Conservation (phyloP, 352 stramenopile species). For the Bremia lactucae region DNA sequence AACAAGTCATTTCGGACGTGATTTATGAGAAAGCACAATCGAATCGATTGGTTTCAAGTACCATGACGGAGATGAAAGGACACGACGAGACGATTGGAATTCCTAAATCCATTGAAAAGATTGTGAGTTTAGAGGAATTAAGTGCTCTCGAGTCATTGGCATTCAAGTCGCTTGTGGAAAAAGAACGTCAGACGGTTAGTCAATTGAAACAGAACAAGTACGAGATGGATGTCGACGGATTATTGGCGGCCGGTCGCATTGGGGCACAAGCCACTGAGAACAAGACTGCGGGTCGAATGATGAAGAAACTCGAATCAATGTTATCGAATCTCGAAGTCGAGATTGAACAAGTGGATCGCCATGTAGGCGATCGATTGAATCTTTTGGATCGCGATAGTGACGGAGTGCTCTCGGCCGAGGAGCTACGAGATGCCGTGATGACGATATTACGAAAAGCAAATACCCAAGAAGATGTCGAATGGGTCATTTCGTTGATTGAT, state of each 20-base stretch:
- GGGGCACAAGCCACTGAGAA: slow-evolving; percentile 73
- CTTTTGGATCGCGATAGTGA: slow-evolving; percentile 96
- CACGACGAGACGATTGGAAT: slow-evolving; percentile 15
- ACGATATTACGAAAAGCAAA: slow-evolving; percentile 90
- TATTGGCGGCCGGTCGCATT: slow-evolving; percentile 71
- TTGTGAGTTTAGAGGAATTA: slow-evolving; percentile 73
- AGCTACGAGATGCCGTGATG: slow-evolving; percentile 92
- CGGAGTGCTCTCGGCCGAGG: slow-evolving; percentile 90
- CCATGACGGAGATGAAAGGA: slow-evolving; percentile 7
- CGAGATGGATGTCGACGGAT: slow-evolving; percentile 81
- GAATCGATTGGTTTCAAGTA: background rate
- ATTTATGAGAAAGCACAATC: slow-evolving; percentile 22
- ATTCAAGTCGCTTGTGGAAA: slow-evolving; percentile 81
- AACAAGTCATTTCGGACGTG: slow-evolving; percentile 23
- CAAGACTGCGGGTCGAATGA: slow-evolving; percentile 86
- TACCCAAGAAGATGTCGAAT: slow-evolving; percentile 92
- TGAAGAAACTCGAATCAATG: slow-evolving; percentile 90
- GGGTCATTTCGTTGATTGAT: slow-evolving; percentile 90
- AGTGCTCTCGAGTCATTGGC: slow-evolving; percentile 74
- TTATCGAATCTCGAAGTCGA: slow-evolving; percentile 90
- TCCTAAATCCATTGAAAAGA: slow-evolving; percentile 58
- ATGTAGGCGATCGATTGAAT: slow-evolving; percentile 96
- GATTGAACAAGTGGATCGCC: slow-evolving; percentile 90
- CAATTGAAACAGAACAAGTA: slow-evolving; percentile 83
- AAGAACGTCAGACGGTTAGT: slow-evolving; percentile 75